Base-by-base conservation (phyloP, 1,284 basidiomycete species). In the Melampsora larici-populina region DNA sequence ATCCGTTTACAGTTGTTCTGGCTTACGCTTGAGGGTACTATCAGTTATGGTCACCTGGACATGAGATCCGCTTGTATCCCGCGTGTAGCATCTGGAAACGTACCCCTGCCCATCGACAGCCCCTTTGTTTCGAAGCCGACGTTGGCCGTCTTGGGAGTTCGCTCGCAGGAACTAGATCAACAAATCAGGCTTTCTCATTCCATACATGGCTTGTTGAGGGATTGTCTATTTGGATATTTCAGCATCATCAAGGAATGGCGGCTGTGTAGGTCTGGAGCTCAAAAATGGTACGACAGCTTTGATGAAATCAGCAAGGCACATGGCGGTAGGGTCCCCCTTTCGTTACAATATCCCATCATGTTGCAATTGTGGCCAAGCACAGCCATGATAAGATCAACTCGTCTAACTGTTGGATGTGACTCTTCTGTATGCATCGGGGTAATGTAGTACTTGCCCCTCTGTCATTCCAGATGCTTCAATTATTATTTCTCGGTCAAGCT, bases 241-340 rank as follows among this genome's bases (percentile, higher is more conserved):
- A 63, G 62, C 13, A 74, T 74, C 46, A 62, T 74, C 46, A 74
- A 74, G 26, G 72, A 74, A 49, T 74, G 72, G 72, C 43, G 51
- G 15, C 31, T 74, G 17, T 60, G 60, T 66, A 18, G 72, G 18
- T n/a, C 64, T n/a, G 46, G 60, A 15, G 62, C 46, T 3, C 63
- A 55, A 29, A 74, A 74, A 63, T 74, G 72, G 72, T 74, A 49
- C 49, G 72, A 74, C 36, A 66, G 49, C 72, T 74, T 74, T 24
- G 72, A 66, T 48, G 62, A 74, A 48, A 33, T 66, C 36, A 51
- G 60, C 5, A 74, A 65, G 49, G 33, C 63, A 18, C 72, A 74
- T 48, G 46, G 65, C 31, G 63, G 72, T 66, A 29, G 17, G 62
- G 6, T 58, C 24, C 17, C 15, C 15, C 29, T 58, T 58, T 58